Base-by-base conservation (phyloP, 257 asterid species). In the Ocimum tenuiflorum region DNA sequence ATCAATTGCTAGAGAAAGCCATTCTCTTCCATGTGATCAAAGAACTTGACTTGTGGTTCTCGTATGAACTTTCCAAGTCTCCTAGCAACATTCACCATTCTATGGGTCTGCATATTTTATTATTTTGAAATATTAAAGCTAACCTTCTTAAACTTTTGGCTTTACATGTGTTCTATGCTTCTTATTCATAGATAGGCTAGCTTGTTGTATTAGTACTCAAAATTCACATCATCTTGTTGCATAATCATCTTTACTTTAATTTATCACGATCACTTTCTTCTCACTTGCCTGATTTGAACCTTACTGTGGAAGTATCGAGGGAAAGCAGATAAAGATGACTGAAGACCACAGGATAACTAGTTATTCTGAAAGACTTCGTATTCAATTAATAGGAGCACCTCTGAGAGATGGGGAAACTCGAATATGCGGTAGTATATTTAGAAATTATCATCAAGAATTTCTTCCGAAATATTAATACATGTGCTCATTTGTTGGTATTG, bases 321-420 rank as follows among this genome's bases (percentile, higher is more conserved):
- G 95, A 64, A 81, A 85, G 80, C 96, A 80, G 83, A 81, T 81
- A 74, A 94, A 90, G 81, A 83, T 94, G 95, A 88, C 95, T 0
- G 99, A 94, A 79, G 99, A 94, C 86, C 99, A 94, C 69, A 79
- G 92, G 73, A 76, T 94, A 75, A 69, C 80, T 70, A 94, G 95
- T 78, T 47, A 74, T 43, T 77, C 96, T 14, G 99, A 94, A 78
- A 83, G 91, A 73, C 83, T 79, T 48, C 97, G 99, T 38, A 79
- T 94, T 63, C 85, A 90, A 72, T 83, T 85, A 55, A 48, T 71
- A 45, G 99, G 99, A 22, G 68, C 81, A 27, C 99, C 99, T 68
- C 80, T 94, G 55, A 83, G 79, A 80, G 97, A 94, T 6, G 96
- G 96, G 72, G 99, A 90, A 78, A 82, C 96, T 36, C 86, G 99